Evolutionary conservation across 2,329 filamentous ascomycete species (phyloP).

Genomic region (Claviceps sorghi): DNA sequence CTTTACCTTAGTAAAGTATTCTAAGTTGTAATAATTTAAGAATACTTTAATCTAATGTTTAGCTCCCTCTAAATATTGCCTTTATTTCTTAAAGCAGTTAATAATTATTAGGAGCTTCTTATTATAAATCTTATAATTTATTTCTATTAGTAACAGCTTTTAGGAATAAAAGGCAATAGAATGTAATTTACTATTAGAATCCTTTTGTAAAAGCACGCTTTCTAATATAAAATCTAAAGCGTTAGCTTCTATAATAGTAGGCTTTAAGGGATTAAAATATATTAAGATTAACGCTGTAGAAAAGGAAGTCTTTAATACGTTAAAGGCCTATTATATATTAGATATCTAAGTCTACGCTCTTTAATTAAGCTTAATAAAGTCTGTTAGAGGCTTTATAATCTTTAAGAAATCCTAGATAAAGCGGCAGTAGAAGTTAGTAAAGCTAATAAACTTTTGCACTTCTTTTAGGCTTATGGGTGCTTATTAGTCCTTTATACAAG

Average conservation of each 20-base stretch:
- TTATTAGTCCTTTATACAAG: background rate
- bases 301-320: background rate
- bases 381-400: background rate
- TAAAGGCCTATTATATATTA: background rate
- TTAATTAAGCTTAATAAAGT: background rate
- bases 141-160: too few species aligned
- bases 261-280: background rate
- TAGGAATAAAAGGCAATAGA: too few species aligned
- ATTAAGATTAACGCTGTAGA: background rate
- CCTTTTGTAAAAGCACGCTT: too few species aligned
- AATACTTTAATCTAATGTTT: too few species aligned
- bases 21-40: too few species aligned
- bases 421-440: background rate
- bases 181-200: too few species aligned
- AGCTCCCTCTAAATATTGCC: too few species aligned
- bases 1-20: too few species aligned
- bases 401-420: background rate
- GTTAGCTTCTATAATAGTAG: too few species aligned
- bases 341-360: background rate
- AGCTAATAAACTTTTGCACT: background rate
- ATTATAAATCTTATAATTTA: background rate
- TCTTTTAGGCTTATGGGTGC: background rate
- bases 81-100: background rate
- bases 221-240: too few species aligned
- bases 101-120: background rate